Evolutionary conservation across 2,329 filamentous ascomycete species (phyloP), one percentile per base, ranked within the genome.

Genomic region (Nemania sp.): DNA sequence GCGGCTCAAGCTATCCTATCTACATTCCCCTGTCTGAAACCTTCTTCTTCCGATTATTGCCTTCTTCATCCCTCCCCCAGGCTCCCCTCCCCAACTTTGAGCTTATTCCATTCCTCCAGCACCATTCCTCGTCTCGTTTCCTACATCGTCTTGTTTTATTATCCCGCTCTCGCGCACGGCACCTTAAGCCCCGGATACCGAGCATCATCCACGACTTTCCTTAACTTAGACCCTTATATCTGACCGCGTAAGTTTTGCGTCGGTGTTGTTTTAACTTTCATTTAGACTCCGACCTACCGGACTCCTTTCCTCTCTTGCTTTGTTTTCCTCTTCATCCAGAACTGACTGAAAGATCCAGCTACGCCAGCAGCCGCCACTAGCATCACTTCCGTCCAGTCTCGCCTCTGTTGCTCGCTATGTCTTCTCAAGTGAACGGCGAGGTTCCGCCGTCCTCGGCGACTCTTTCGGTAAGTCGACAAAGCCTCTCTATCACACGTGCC

Each of bases 361-460:
- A 21, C 32, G 11, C 25, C 51, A 54, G 43, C 7, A 59, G 5
- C 42, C 2, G n/a, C 13, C 32, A 57, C 12, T 18, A 57, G 20
- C 45, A 55, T 55, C 55, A 53, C 50, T 48, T 21, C 51, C 48
- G 46, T 43, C 49, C 40, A 49, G 13, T 54, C 40, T 40, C 50
- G 48, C 47, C 37, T 49, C 47, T 45, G 35, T 32, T 49, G 42
- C 52, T 54, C 59, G 59, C 63, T 25, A 74, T 74, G 72, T 54
- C 72, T 64, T 58, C 69, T 52, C 72, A 74, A 68, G 71, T 74
- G 5, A 74, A 74, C 58, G 73, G 73, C 59, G 72, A 74, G 46
- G 62, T 70, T 32, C 72, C 70, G 45, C 68, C 71, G 6, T 70
- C 72, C 18, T 74, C 71, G 12, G 72, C 71, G 45, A 73, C 71